Base-by-base conservation (phyloP, 495 filamentous ascomycete genomes). In the Lasiosphaeria hispida region DNA sequence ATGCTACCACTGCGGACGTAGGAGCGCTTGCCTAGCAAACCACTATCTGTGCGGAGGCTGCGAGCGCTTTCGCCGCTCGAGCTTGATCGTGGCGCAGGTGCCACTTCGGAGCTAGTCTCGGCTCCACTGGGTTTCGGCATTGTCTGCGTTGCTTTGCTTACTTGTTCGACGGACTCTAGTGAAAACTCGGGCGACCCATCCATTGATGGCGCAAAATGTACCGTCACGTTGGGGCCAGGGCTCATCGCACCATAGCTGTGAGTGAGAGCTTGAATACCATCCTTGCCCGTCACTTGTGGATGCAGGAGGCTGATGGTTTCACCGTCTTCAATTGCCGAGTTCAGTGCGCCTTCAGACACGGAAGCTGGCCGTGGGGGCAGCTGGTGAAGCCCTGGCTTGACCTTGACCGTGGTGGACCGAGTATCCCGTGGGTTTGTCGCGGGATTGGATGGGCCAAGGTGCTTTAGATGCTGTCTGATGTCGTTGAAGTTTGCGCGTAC, bases 371-470 rank as follows among this genome's bases (percentile, higher is more conserved):
- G 67, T 39, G 60, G 63, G 18, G 67, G 69, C 13, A 57, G 34
- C 13, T 39, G 37, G 15, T 53, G 30, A 48, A 43, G 19, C 14
- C 82, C 84, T 7, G 84, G 84, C 72, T 97, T 97, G 72, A 96
- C 93, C 72, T 97, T 97, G 49, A 98, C 92, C 10, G 85, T 86
- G 35, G 86, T 87, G 57, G 91, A 93, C n/a, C 87, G 86, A 1
- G 94, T 96, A 53, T 82, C 77, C 59, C 88, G 86, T 3, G 94
- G 94, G 37, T 88, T 84, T 51, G 84, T 89, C 2, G 94, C 95
- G 13, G 88, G 82, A 64, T 98, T 98, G 1, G 91, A 95, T 0
- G 94, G 94, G 0, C 95, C 94, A 2, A 98, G 84, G 63, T 94
- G 88, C 64, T 90, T 94, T 10, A 97, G 77, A 59, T 96, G 92